Percentiles rank a stretch among this genome's conserved stretches.
These are phyloP conservation scores for Thraustotheca clavata DNA, from an alignment of 352 stramenopile species.

Conservation along the genomic window DNA sequence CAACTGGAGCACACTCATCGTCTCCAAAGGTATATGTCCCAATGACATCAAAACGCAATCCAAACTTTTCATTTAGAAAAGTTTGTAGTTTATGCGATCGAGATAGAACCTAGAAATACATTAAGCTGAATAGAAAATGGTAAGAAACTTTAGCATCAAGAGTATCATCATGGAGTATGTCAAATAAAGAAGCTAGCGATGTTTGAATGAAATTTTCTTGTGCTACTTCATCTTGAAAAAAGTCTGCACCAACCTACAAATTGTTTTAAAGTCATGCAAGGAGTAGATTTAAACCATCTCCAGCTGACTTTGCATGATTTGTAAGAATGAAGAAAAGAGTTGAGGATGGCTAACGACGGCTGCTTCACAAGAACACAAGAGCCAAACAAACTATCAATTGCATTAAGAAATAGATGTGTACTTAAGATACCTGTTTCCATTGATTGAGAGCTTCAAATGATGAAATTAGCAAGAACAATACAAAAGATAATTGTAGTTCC, in stretches of 20 bases:
- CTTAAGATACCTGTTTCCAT: constrained; percentile 81
- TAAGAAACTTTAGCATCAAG: constrained; percentile 14
- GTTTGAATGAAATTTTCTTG: constrained; percentile 54
- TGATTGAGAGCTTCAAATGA: constrained; percentile 89
- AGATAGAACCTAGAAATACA: not conserved
- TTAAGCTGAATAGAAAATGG: not conserved
- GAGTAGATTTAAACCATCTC: constrained; percentile 32
- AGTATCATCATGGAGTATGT: constrained; percentile 45
- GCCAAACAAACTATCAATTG: constrained; percentile 42
- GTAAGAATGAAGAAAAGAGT: constrained; percentile 54
- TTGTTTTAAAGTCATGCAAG: constrained; percentile 12
- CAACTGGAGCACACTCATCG: constrained; percentile 27
- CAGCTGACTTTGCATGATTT: constrained; percentile 45
- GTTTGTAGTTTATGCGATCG: not conserved
- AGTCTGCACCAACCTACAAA: constrained; percentile 47
- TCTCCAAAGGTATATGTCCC: constrained; percentile 16
- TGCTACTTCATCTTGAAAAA: constrained; percentile 58
- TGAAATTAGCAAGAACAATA: constrained; percentile 90
- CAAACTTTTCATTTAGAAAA: constrained; percentile 19
- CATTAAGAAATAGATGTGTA: not conserved
- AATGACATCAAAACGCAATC: constrained; percentile 19
- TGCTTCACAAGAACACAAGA: constrained; percentile 55
- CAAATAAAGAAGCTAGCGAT: constrained; percentile 50
- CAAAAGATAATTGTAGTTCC: constrained; percentile 91
- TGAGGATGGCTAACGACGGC: constrained; percentile 30